Evolutionary conservation across 2,329 filamentous ascomycete species (phyloP), one percentile per base, ranked within the genome.

Genomic region (Nigrograna mackinnonii): DNA sequence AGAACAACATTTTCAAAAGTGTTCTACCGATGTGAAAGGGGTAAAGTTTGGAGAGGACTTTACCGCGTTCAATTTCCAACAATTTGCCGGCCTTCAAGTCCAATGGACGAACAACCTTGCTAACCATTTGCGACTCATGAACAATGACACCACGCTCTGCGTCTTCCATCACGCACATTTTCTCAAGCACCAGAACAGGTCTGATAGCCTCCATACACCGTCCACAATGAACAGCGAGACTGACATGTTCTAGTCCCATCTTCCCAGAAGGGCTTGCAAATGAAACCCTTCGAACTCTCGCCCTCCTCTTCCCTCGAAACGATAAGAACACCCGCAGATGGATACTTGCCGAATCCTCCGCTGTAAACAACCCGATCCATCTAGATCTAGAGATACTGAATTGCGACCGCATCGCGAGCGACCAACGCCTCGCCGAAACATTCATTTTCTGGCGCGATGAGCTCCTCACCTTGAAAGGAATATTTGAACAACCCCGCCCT

Each of bases 381-480:
- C 26, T 71, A 22, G 69, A 73, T 42, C 31, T 13, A 4, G 43
- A 52, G 4, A 39, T 64, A 0, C 38, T 52, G 1, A 45, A 47
- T 2, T 65, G 66, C 22, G 65, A 64, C 1, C 59, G 50, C 5
- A 51, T 75, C 3, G 54, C 49, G 21, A 47, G 60, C 5, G 57
- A 68, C 21, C 56, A 68, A 22, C 52, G 70, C 4, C 61, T 62
- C 22, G 55, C 66, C 17, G 52, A 62, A 13, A 50, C 49, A 0
- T 69, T 73, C 41, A 39, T 32, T 0, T 70, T 66, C 51, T 77
- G 74, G 73, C 62, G 64, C 19, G 71, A 78, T 31, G 62, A 69
- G 0, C 52, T 78, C 0, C 58, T 72, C 1, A 66, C 70, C 1
- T 46, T 77, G 3, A 74, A 75, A 52, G 64, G 12, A 71, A 70